Evolutionary conservation across 441 rosid species (phyloP).

Genomic region (Croton laevigatus): DNA sequence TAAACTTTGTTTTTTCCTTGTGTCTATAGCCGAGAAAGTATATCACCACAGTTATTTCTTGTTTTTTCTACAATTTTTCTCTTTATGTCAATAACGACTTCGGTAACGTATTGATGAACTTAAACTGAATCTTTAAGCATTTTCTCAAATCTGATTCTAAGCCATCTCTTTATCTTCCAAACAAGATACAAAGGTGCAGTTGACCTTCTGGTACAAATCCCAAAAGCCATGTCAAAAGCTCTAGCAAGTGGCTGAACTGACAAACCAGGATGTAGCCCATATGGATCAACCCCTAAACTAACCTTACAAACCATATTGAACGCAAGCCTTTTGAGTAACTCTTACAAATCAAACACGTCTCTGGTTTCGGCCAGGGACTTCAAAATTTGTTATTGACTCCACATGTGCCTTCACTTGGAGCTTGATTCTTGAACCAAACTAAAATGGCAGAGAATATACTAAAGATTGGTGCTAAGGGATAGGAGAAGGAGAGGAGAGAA

Average conservation of each 20-base stretch:
- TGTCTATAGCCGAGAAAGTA: slow-evolving; percentile 58
- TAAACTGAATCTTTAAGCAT: slow-evolving; percentile 52
- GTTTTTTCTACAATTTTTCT: slow-evolving; percentile 11
- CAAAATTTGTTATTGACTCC: no score
- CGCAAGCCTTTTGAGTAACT: no score
- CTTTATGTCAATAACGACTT: slow-evolving; percentile 41
- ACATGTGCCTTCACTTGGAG: no score
- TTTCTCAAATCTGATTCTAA: slow-evolving; percentile 60
- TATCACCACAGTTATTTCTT: slow-evolving; percentile 27
- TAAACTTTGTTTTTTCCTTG: no score
- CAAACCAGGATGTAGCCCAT: slow-evolving; percentile 20
- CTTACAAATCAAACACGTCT: no score
- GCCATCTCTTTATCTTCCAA: slow-evolving; percentile 68
- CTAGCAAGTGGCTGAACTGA: slow-evolving; percentile 32
- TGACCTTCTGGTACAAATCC: slow-evolving; percentile 56
- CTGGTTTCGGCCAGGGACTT: no score
- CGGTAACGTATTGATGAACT: slow-evolving; percentile 43
- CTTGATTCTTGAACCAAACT: no score
- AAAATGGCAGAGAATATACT: no score
- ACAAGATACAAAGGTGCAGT: slow-evolving; percentile 52
- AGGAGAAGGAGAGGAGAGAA: no score
- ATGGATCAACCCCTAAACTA: slow-evolving; percentile 23
- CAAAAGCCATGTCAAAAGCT: slow-evolving; percentile 63
- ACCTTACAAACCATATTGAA: slow-evolving; percentile 26
- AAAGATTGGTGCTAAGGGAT: no score